Evolutionary conservation across 2,329 filamentous ascomycete genomes (phyloP), one percentile per base, ranked within the genome.

Genomic region (Sporothrix mexicana): DNA sequence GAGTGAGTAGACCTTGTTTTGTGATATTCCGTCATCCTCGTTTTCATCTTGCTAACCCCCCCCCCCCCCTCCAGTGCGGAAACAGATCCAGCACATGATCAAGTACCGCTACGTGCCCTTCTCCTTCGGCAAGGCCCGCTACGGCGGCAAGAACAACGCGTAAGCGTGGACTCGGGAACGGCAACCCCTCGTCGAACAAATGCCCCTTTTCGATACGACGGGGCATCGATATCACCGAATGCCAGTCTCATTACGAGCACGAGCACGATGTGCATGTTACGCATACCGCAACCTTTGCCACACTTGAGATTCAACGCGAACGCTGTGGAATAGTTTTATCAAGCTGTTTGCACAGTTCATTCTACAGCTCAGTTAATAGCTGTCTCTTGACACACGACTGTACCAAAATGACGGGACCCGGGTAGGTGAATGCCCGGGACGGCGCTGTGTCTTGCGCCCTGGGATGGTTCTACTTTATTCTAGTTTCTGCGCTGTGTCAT

Each of bases 1-100:
- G 72, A 99, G 94, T 97, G 86, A 82, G 94, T 89, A 9, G 15
- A 13, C 59, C 4, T 3, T 43, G 23, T 41, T 68, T n/a, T 25
- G 30, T 7, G 43, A 74, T 71, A 20, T 74, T 36, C 25, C 47
- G 13, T 59, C 59, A n/a, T 3, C 7, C 15, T 12, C 6, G 12
- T 61, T 3, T 45, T 25, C 17, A 64, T 23, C 8, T 20, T 30
- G 41, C 61, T 66, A 25, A 66, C 61, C 5, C 61, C 3, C 9
- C n/a, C 7, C n/a, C 20, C 23, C 41, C 36, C 3, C 49, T 17
- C 43, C 78, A 97, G 94, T 99, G 96, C 91, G 96, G 83, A 93
- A 96, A 87, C 96, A 99, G 85, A 99, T 99, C 78, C 96, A 99
- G 85, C 96, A 98, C 85, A 99, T 99, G 96, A 95, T 99, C 88